These are phyloP conservation scores for Umbelopsis sp. DNA, from an alignment of 192 early-diverging fungal species.

Conservation along the genomic window DNA sequence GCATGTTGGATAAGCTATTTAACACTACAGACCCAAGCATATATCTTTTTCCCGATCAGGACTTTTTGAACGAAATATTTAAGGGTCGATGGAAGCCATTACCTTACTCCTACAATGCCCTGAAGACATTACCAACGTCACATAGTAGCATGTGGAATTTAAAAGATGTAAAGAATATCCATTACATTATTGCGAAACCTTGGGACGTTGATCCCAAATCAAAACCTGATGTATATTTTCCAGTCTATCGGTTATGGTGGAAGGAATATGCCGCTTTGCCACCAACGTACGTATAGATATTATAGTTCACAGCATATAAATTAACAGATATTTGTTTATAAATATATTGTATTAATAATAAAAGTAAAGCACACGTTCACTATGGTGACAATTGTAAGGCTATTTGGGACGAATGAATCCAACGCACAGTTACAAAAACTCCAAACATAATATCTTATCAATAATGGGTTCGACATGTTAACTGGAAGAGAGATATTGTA, in stretches of 20 bases:
- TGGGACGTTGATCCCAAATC: conserved; percentile 34
- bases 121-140: conserved; percentile 42
- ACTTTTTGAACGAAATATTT: conserved; percentile 51
- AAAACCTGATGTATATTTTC: not conserved
- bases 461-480: too few relatives aligned
- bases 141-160: conserved; percentile 45
- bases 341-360: too few relatives aligned
- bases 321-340: too few relatives aligned
- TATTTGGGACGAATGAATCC: too few relatives aligned
- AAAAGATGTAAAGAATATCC: conserved; percentile 37
- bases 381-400: too few relatives aligned
- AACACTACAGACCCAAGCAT: conserved; percentile 15
- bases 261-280: not conserved
- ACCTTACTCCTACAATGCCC: conserved; percentile 52
- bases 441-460: too few relatives aligned
- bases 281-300: too few relatives aligned
- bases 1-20: conserved; percentile 28
- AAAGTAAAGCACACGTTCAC: too few relatives aligned
- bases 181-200: conserved; percentile 49
- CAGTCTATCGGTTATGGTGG: conserved; percentile 35
- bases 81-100: conserved; percentile 40
- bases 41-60: conserved; percentile 53
- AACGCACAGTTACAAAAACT: too few relatives aligned
- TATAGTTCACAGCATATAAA: too few relatives aligned
- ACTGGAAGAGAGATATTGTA: too few relatives aligned